Conservation (phyloP, 176 grass and related monocot genomes). For the Musa acuminata region DNA sequence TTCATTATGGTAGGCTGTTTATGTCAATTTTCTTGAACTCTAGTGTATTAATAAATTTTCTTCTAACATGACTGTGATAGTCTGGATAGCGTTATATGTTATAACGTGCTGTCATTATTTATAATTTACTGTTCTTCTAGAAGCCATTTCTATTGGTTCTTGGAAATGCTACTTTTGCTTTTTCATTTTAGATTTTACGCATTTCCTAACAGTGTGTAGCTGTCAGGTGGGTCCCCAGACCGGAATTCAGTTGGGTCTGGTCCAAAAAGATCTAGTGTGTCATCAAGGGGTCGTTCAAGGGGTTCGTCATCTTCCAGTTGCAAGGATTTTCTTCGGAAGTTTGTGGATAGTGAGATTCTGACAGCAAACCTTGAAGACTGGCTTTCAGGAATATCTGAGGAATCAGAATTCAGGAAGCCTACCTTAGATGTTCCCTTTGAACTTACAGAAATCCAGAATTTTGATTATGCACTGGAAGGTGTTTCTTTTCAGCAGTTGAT, state of each 20-base stretch:
- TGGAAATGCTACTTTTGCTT: not conserved
- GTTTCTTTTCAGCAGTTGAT: constrained; percentile 83
- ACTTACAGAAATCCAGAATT: constrained; percentile 63
- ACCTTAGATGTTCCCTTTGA: constrained; percentile 67
- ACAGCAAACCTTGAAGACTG: constrained; percentile 75
- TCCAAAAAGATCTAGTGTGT: constrained; percentile 35
- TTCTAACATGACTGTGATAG: not conserved
- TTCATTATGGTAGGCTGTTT: not conserved
- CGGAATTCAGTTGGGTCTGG: constrained; percentile 42
- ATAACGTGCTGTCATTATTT: not conserved
- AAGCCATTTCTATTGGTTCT: not conserved
- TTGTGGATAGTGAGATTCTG: constrained; percentile 78
- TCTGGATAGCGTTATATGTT: not conserved
- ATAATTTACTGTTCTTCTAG: not conserved
- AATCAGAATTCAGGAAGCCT: constrained; percentile 40
- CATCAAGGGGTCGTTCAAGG: constrained; percentile 26
- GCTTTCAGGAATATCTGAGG: constrained; percentile 51
- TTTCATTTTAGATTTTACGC: constrained; percentile 8
- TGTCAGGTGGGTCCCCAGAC: constrained; percentile 60
- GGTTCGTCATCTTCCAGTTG: constrained; percentile 60
- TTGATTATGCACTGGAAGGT: constrained; percentile 83
- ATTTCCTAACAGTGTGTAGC: constrained; percentile 11
- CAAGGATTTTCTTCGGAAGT: constrained; percentile 86
- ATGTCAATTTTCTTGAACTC: not conserved
- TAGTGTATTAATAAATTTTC: not conserved